Evolutionary conservation across 768 basidiomycete genomes (phyloP), one percentile per base, ranked within the genome.

Genomic region (Pulveroboletus sp.): DNA sequence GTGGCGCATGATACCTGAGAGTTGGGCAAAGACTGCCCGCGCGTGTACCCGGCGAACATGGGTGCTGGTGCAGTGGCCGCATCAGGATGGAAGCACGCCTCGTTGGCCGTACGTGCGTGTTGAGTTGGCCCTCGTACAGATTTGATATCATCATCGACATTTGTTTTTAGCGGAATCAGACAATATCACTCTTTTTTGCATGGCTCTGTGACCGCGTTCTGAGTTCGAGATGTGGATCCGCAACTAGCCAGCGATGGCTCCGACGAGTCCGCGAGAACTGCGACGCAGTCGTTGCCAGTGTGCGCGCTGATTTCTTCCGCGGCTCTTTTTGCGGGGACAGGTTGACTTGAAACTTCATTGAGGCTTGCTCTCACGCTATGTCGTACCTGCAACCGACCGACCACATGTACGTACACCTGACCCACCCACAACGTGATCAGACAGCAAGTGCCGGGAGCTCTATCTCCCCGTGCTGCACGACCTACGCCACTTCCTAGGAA

Each of bases 111-210:
- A 38, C 35, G 39, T 42, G 27, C 29, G 33, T 17, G 34, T 52
- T 55, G 38, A 43, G 35, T 47, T 38, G 47, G 48, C 23, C 23
- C 27, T 50, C 27, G 59, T 60, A 60, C 25, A 40, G n/a, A 45
- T 38, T 61, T 41, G 47, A 57, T 57, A 51, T 52, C 52, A 51
- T 52, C 52, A 54, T 52, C 42, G 43, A 40, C 45, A 24, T 50
- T 43, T n/a, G n/a, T n/a, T 59, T 47, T 53, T 35, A 61, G 59
- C 40, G 46, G 53, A 56, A 41, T 50, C 36, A 50, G 29, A 52
- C 49, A 49, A 50, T 60, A 8, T 36, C 46, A 52, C 27, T 59
- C 52, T 5, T 51, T 52, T 61, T 43, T 29, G 27, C 5, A 9
- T 27, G 25, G 9, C 25, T 27, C 25, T 27, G 25, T 5, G 25